Percentiles rank a stretch among this genome's conserved stretches.
phyloP scores from a whole-genome alignment of 306 rosid genomes.

The Fagus crenata region DNA sequence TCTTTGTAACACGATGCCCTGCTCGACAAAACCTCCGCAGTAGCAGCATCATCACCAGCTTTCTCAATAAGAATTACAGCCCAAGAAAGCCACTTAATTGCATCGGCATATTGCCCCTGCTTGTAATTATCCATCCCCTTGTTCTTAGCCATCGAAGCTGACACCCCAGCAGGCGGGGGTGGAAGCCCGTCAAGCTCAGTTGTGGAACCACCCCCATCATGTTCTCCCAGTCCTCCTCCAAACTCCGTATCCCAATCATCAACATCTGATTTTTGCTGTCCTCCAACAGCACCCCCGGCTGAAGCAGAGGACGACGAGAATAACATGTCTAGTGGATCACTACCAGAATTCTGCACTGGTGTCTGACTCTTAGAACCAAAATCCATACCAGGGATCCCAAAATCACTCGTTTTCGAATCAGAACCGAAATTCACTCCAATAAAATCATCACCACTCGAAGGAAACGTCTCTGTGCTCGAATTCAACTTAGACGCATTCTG shows the following conservation, averaged over 20 bases:
- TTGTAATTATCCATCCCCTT: conserved; percentile 93
- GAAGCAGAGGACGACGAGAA: conserved; percentile 56
- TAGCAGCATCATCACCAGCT: conserved; percentile 52
- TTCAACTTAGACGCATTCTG: conserved; percentile 68
- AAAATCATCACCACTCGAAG: conserved; percentile 41
- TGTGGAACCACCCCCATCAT: conserved; percentile 67
- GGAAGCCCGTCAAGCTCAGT: conserved; percentile 98
- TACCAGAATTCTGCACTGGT: conserved; percentile 45
- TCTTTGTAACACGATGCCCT: conserved; percentile 98
- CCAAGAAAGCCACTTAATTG: conserved; percentile 99
- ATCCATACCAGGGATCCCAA: conserved; percentile 37
- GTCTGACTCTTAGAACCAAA: conserved; percentile 34
- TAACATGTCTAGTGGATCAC: conserved; percentile 77
- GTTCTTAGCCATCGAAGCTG: conserved; percentile 69
- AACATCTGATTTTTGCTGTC: conserved; percentile 43
- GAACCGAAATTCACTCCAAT: conserved; percentile 37
- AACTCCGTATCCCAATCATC: conserved; percentile 86
- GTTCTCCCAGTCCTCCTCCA: conserved; percentile 52
- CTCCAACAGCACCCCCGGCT: conserved; percentile 42
- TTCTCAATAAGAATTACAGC: conserved; percentile 78
- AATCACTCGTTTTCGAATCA: conserved; percentile 37
- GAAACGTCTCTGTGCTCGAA: conserved; percentile 44
- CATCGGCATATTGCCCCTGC: conserved; percentile 96
- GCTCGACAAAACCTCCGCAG: conserved; percentile 71
- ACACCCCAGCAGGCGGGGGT: conserved; percentile 89